Conservation (phyloP, 2,329 filamentous ascomycete genomes). For the Penicillium oxalicum region DNA sequence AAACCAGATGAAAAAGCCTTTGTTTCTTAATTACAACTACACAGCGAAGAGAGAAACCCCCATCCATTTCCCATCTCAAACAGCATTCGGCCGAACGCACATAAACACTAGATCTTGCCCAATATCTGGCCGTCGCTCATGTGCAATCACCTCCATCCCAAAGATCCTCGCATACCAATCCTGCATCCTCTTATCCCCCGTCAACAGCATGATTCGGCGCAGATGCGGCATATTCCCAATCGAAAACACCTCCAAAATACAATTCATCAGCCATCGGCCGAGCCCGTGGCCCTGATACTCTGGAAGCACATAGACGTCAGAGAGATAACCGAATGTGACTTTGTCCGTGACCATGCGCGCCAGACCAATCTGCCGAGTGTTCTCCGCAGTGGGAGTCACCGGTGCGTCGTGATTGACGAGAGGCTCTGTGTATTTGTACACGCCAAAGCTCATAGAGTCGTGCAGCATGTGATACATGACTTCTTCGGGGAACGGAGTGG, state of each 20-base stretch:
- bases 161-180: constrained; percentile 18
- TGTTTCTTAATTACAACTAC: background rate
- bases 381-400: constrained; percentile 4
- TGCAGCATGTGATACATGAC: constrained; percentile 17
- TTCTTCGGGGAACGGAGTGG: constrained; percentile 13
- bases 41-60: background rate
- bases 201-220: constrained; percentile 50
- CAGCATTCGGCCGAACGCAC: constrained; percentile 12
- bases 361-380: constrained; percentile 49
- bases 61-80: too few relatives aligned
- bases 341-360: constrained; percentile 64
- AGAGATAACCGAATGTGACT: constrained; percentile 62
- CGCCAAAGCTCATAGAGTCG: constrained; percentile 18
- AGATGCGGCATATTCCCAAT: constrained; percentile 54
- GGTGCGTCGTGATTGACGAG: background rate
- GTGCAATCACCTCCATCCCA: constrained; percentile 20
- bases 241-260: constrained; percentile 49
- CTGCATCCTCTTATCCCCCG: constrained; percentile 15
- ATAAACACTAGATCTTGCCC: constrained; percentile 16
- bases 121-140: constrained; percentile 13
- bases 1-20: too few relatives aligned
- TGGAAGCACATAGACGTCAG: constrained; percentile 61
- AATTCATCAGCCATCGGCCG: constrained; percentile 59
- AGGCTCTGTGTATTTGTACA: constrained; percentile 10
- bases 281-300: constrained; percentile 57